Evolutionary conservation across 202 grass and related monocot species (phyloP).

Genomic region (Musa balbisiana): DNA sequence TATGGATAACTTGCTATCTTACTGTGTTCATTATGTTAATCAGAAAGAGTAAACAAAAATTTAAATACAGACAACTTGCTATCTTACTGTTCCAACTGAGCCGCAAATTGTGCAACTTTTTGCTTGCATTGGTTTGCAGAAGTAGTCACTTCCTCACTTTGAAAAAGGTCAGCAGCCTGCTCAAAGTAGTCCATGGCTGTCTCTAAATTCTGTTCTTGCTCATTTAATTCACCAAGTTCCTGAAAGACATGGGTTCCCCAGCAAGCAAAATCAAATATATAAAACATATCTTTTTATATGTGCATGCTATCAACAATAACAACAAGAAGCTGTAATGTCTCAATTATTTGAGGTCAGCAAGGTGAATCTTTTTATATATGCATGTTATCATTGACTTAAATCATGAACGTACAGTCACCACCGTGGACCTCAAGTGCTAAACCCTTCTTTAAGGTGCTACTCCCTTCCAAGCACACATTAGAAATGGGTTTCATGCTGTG

Average conservation of each 20-base stretch:
- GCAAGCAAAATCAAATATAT: not conserved
- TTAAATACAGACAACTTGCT: not conserved
- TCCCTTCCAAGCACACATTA: too few relatives aligned
- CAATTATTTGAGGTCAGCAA: too few relatives aligned
- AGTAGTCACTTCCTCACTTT: constrained; percentile 75
- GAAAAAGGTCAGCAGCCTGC: constrained; percentile 73
- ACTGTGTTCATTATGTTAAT: too few relatives aligned
- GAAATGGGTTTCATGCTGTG: too few relatives aligned
- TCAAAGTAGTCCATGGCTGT: constrained; percentile 79
- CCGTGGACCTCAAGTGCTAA: too few relatives aligned
- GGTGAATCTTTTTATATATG: too few relatives aligned
- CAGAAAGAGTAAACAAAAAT: not conserved
- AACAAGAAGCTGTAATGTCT: too few relatives aligned
- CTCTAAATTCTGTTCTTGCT: constrained; percentile 77
- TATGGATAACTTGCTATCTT: too few relatives aligned
- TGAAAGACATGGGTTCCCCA: constrained; percentile 28
- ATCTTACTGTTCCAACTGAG: constrained; percentile 52
- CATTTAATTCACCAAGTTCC: constrained; percentile 91
- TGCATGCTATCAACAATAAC: too few relatives aligned
- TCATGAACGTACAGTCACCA: too few relatives aligned
- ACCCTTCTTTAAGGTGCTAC: too few relatives aligned
- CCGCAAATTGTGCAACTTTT: constrained; percentile 84
- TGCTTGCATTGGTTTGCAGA: constrained; percentile 80
- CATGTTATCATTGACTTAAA: too few relatives aligned
- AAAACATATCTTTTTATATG: not conserved